A percentile compares a stretch with the other conserved stretches of the same genome.
These are phyloP conservation scores for Leccinum obscurum DNA, from an alignment of 768 basidiomycete species.

Conservation along the genomic window DNA sequence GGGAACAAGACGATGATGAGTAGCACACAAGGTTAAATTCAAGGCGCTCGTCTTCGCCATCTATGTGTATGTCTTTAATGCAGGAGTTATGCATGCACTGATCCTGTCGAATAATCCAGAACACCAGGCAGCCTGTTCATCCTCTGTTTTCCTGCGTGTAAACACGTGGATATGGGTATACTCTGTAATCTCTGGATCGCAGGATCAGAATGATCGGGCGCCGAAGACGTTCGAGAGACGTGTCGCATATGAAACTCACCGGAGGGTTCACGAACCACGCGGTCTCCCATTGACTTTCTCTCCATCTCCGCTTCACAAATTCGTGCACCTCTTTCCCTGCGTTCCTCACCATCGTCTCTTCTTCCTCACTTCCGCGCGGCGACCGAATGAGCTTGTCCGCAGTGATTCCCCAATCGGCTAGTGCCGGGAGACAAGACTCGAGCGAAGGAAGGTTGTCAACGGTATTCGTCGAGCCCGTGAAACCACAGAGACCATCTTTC, in stretches of 20 bases:
- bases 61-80: conserved; percentile 7
- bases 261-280: conserved; percentile 92
- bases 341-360: conserved; percentile 48
- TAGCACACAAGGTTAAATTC: background rate
- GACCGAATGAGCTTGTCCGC: conserved; percentile 59
- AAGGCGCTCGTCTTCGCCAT: conserved; percentile 6
- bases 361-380: conserved; percentile 48
- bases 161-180: conserved; percentile 89
- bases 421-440: conserved; percentile 55
- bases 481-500: conserved; percentile 82
- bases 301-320: conserved; percentile 69
- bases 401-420: conserved; percentile 72
- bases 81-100: background rate
- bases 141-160: conserved; percentile 52
- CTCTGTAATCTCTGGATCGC: conserved; percentile 70
- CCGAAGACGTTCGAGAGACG: background rate
- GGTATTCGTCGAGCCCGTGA: conserved; percentile 58
- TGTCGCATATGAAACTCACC: conserved; percentile 41
- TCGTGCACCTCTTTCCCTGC: conserved; percentile 59
- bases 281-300: conserved; percentile 78
- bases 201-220: background rate
- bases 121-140: conserved; percentile 23
- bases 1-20: background rate
- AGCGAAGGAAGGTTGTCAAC: conserved; percentile 63
- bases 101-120: conserved; percentile 4